phyloP scores from a whole-genome alignment of 257 asterid species.

The Plectranthus barbatus region DNA sequence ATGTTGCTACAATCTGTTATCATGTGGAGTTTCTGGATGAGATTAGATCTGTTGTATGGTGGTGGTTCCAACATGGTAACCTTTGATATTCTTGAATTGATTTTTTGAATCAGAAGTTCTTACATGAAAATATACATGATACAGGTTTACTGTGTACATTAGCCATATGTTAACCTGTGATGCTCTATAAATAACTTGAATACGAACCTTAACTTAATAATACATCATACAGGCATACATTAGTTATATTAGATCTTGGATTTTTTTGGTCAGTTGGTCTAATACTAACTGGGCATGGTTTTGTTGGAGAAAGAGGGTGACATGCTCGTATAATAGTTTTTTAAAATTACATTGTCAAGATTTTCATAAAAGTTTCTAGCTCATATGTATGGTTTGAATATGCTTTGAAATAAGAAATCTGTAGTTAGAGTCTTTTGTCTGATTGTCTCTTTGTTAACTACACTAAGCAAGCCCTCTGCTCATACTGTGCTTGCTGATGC shows the following conservation, averaged over 20 bases:
- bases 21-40: not conserved
- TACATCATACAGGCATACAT: not conserved
- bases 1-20: not conserved
- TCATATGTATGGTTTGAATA: not conserved
- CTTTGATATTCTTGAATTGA: not conserved
- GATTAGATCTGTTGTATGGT: not conserved
- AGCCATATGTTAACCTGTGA: too few relatives aligned
- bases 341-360: not conserved
- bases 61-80: not conserved
- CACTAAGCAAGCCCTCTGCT: not conserved
- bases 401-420: not conserved
- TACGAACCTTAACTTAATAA: not conserved
- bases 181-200: too few relatives aligned
- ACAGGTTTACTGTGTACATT: not conserved
- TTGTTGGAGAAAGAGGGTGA: not conserved
- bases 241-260: not conserved
- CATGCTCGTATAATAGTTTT: not conserved
- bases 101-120: not conserved
- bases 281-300: not conserved
- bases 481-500: not conserved
- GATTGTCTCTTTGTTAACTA: not conserved
- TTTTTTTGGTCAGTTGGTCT: not conserved
- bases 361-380: not conserved
- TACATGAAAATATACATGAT: not conserved
- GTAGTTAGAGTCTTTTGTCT: not conserved